Base-by-base conservation (phyloP, 2,329 filamentous ascomycete genomes). In the Colletotrichum euphorbiae region DNA sequence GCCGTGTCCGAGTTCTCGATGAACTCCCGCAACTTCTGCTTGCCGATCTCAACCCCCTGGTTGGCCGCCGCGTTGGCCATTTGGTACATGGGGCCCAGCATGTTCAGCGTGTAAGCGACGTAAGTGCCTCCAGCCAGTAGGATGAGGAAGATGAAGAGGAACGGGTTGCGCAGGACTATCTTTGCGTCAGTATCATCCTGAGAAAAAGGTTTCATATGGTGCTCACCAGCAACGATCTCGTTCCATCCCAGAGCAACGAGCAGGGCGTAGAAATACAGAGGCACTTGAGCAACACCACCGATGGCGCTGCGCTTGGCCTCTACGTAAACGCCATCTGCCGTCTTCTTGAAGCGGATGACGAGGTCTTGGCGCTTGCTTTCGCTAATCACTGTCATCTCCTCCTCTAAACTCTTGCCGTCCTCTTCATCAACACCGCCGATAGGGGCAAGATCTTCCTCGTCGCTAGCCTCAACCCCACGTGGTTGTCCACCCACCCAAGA, bases 261-360 rank as follows among this genome's bases (percentile, higher is more conserved):
- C 64, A 98, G 79, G 46, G 89, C 93, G 75, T 98, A 99, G 80
- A 99, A 98, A 80, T 98, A 98, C 70, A 97, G 82, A 6, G 96
- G 96, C 56, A 99, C 90, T 79, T 98, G 94, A 4, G 94, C 93
- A 74, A 99, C 93, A 65, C 95, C 94, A 62, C 96, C 96, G 77
- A 99, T 97, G 46, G 96, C 96, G 77, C 95, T 94, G 67, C 96
- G 89, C 86, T 99, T 99, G 56, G 96, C 96, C 82, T 99, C 96
- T 46, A 99, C 94, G 75, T 97, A 99, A 4, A 99, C 95, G 7
- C 94, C 96, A 77, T 99, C 96, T 1, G 96, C 96, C 40, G 93
- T 96, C 86, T 98, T 98, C 86, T 98, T 98, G 87, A 99, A 99
- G 62, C 96, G 88, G 13, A 97, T 91, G 9, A 94, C 93, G 31